Percentiles rank a stretch among this genome's conserved stretches.
phyloP scores from a whole-genome alignment of 2,329 filamentous ascomycete genomes.

The Didymosphaeria variabile region DNA sequence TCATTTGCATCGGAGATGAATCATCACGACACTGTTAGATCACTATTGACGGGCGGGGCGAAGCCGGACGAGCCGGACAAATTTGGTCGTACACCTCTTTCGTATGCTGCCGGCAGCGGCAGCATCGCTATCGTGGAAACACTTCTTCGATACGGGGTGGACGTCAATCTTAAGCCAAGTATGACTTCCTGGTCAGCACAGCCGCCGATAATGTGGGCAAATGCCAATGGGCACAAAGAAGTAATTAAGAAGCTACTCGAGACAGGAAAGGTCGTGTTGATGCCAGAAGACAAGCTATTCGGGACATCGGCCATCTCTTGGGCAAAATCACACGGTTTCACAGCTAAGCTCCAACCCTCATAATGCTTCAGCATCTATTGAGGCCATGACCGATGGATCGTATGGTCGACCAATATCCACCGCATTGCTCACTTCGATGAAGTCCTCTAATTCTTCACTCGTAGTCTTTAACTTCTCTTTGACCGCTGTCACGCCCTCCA shows the following conservation, averaged over 20 bases:
- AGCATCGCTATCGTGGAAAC: neutral
- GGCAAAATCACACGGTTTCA: neutral
- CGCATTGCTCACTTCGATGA: slow-evolving; percentile 86
- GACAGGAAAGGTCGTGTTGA: slow-evolving; percentile 1
- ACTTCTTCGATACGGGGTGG: neutral
- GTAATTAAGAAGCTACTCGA: slow-evolving; percentile 6
- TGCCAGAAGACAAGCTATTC: neutral
- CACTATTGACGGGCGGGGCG: neutral
- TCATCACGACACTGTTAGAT: neutral
- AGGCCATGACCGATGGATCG: slow-evolving; percentile 18
- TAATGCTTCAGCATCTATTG: neutral
- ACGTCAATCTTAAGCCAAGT: neutral
- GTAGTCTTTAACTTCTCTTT: slow-evolving; percentile 97
- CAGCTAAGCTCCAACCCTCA: neutral
- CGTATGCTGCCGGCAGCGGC: slow-evolving; percentile 9
- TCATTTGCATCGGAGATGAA: slow-evolving; percentile 8
- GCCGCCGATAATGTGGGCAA: slow-evolving; percentile 13
- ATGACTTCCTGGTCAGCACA: neutral
- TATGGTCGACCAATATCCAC: slow-evolving; percentile 71
- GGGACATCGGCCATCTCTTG: neutral
- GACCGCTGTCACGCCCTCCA: slow-evolving; percentile 85
- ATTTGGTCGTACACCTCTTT: slow-evolving; percentile 4
- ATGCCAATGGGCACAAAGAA: slow-evolving; percentile 8
- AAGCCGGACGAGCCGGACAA: neutral
- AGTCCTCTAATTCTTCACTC: slow-evolving; percentile 95